These are phyloP conservation scores for Ophiocordyceps sinensis DNA, from an alignment of 2,329 filamentous ascomycete genomes.

Conservation along the genomic window DNA sequence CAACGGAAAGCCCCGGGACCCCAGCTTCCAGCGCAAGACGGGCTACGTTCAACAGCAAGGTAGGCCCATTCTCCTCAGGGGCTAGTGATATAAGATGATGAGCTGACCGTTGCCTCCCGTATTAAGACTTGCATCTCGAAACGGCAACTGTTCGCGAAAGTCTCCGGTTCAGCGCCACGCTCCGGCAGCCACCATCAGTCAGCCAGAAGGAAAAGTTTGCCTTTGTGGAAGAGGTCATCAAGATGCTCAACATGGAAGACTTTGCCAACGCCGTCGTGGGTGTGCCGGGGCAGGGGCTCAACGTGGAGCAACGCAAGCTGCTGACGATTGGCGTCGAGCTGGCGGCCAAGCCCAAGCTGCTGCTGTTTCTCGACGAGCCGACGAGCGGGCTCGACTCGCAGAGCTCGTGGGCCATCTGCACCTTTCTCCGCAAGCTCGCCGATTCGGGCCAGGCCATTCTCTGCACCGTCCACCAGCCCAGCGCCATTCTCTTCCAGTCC, in stretches of 20 bases:
- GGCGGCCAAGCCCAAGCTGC: conserved; percentile 39
- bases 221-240: conserved; percentile 50
- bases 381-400: conserved; percentile 48
- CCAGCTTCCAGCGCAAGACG: conserved; percentile 48
- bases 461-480: conserved; percentile 41
- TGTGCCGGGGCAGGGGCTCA: conserved; percentile 43
- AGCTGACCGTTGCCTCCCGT: conserved; percentile 1
- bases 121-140: conserved; percentile 41
- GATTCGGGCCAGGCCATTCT: conserved; percentile 37
- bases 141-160: conserved; percentile 41
- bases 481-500: conserved; percentile 34
- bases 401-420: conserved; percentile 47
- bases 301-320: conserved; percentile 47
- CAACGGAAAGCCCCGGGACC: conserved; percentile 40
- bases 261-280: conserved; percentile 54
- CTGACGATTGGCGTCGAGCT: conserved; percentile 48
- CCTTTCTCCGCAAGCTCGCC: conserved; percentile 47
- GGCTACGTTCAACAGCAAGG: conserved; percentile 56
- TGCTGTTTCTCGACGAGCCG: conserved; percentile 49
- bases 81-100: not conserved
- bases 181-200: conserved; percentile 39
- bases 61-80: conserved; percentile 6
- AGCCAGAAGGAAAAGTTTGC: conserved; percentile 41
- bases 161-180: conserved; percentile 39
- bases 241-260: conserved; percentile 51